phyloP scores from a whole-genome alignment of 2,329 filamentous ascomycete species.

The Chrysoporthe puriensis region DNA sequence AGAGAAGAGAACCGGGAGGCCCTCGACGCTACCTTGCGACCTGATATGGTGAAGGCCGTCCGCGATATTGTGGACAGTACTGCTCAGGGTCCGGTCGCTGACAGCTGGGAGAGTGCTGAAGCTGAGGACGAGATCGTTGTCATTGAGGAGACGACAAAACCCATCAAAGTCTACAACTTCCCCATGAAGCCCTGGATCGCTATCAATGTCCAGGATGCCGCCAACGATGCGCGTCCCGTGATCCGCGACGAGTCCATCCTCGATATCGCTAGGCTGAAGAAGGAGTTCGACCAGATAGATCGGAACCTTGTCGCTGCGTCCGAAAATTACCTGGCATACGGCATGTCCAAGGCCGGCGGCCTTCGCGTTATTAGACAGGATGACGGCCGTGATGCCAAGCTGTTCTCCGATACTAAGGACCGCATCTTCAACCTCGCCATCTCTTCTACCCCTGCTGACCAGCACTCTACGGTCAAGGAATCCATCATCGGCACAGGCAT shows the following conservation, averaged over 20 bases:
- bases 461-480: constrained; percentile 66
- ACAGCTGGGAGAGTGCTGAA: constrained; percentile 90
- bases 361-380: constrained; percentile 93
- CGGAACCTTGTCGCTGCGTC: constrained; percentile 90
- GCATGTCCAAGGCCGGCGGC: constrained; percentile 89
- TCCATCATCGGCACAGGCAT: constrained; percentile 90
- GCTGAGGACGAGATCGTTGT: constrained; percentile 67
- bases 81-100: constrained; percentile 67
- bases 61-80: constrained; percentile 58
- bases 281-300: constrained; percentile 97
- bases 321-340: constrained; percentile 90
- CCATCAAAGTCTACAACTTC: constrained; percentile 88
- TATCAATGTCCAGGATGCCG: constrained; percentile 70
- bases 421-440: constrained; percentile 93
- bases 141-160: constrained; percentile 65
- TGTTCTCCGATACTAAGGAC: constrained; percentile 90
- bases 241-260: constrained; percentile 83
- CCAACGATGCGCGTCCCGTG: constrained; percentile 58
- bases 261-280: constrained; percentile 93
- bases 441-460: constrained; percentile 67
- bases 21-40: constrained; percentile 57
- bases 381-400: constrained; percentile 86
- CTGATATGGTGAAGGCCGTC: constrained; percentile 55
- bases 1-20: constrained; percentile 56
- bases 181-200: constrained; percentile 96